phyloP scores from a whole-genome alignment of 140 eudicot species.

The Anethum foeniculum region DNA sequence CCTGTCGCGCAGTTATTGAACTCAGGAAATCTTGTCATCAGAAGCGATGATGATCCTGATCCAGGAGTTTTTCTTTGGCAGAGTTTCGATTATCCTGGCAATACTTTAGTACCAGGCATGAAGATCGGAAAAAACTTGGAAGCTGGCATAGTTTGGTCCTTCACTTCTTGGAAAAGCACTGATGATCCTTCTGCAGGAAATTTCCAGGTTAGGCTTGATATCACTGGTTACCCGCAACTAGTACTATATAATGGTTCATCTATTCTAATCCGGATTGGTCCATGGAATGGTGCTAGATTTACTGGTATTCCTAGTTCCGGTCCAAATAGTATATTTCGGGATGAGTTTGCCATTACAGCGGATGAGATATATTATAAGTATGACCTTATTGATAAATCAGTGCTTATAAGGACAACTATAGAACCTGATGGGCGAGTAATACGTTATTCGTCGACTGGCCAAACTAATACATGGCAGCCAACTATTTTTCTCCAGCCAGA shows the following conservation, averaged over 20 bases:
- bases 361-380: background rate
- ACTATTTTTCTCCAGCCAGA: conserved; percentile 17
- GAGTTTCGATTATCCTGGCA: conserved; percentile 29
- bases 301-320: conserved; percentile 3
- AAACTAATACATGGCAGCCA: conserved; percentile 10
- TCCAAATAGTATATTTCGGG: background rate
- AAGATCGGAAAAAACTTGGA: conserved; percentile 25
- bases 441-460: conserved; percentile 16
- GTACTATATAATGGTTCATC: conserved; percentile 3
- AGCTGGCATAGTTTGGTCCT: conserved; percentile 12
- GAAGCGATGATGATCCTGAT: conserved; percentile 1
- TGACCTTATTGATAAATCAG: background rate
- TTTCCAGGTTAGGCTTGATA: conserved; percentile 18
- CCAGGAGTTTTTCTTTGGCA: conserved; percentile 20
- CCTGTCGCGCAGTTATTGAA: conserved; percentile 22
- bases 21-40: conserved; percentile 35
- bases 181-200: conserved; percentile 37
- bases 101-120: conserved; percentile 29
- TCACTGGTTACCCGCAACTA: conserved; percentile 23
- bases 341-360: background rate
- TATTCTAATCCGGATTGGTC: conserved; percentile 15
- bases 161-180: conserved; percentile 30
- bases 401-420: background rate
- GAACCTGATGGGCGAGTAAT: conserved; percentile 10
- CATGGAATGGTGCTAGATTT: conserved; percentile 24